Evolutionary conservation across 1,284 basidiomycete species (phyloP).

Genomic region (Malassezia restricta): DNA sequence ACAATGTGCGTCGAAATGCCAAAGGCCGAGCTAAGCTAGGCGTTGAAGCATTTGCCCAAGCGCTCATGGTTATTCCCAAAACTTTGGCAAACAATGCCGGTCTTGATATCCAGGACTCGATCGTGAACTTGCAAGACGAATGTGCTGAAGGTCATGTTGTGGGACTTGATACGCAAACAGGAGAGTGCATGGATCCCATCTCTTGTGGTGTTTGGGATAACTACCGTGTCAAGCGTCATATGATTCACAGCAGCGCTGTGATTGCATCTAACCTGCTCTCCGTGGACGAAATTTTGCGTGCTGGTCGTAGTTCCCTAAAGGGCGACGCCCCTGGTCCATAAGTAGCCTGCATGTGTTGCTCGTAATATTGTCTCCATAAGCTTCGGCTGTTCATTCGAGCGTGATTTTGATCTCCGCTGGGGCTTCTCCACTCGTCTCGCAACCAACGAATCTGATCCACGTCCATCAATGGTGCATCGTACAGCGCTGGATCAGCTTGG

Average conservation of each 20-base stretch:
- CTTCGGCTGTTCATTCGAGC: background rate
- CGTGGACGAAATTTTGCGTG: conserved; percentile 87
- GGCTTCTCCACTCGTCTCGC: too few species aligned
- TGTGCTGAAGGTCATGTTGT: conserved; percentile 63
- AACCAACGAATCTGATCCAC: background rate
- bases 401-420: background rate
- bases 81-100: conserved; percentile 92
- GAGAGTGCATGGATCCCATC: conserved; percentile 91
- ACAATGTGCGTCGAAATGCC: conserved; percentile 66
- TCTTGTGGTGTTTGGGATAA: conserved; percentile 97
- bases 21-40: conserved; percentile 97
- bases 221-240: conserved; percentile 94
- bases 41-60: conserved; percentile 92
- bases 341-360: background rate
- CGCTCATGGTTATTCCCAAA: conserved; percentile 86
- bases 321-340: conserved; percentile 21
- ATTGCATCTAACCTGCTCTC: conserved; percentile 91
- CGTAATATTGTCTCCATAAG: background rate
- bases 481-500: background rate
- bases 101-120: conserved; percentile 89
- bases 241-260: conserved; percentile 91
- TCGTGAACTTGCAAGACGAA: conserved; percentile 86
- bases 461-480: background rate
- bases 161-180: conserved; percentile 80
- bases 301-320: conserved; percentile 52